Percentiles rank a stretch among this genome's conserved stretches.
These are phyloP conservation scores for Cylindricascospora bacillispora DNA, from an alignment of 1,139 yeast species.

Conservation along the genomic window DNA sequence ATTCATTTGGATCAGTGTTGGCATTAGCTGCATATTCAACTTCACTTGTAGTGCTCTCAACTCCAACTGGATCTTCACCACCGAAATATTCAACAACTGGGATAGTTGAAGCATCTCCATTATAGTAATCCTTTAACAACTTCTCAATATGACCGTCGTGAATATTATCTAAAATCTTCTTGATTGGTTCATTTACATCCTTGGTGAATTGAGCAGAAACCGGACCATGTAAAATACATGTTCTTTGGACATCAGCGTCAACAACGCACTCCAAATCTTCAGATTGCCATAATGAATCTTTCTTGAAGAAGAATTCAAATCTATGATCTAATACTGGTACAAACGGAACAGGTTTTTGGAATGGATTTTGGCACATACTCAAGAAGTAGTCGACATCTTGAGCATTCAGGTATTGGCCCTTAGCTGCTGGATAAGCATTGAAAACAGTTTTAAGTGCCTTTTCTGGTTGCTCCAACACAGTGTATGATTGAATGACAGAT, in stretches of 20 bases:
- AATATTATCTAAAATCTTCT: slow-evolving; percentile 74
- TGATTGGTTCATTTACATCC: slow-evolving; percentile 82
- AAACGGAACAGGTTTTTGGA: slow-evolving; percentile 95
- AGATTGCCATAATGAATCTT: slow-evolving; percentile 98
- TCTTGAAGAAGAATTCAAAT: slow-evolving; percentile 93
- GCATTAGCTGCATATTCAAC: slow-evolving; percentile 31
- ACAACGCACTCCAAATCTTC: slow-evolving; percentile 95
- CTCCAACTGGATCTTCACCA: slow-evolving; percentile 40
- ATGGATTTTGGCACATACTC: slow-evolving; percentile 68
- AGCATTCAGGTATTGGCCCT: slow-evolving; percentile 75
- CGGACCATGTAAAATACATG: slow-evolving; percentile 97
- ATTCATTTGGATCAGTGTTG: slow-evolving; percentile 40
- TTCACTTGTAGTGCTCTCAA: slow-evolving; percentile 21
- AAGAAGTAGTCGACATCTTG: slow-evolving; percentile 93
- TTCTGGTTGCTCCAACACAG: slow-evolving; percentile 58
- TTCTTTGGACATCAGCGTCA: slow-evolving; percentile 92
- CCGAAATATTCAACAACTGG: slow-evolving; percentile 89
- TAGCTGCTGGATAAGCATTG: slow-evolving; percentile 58
- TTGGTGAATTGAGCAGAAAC: slow-evolving; percentile 92
- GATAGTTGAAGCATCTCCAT: slow-evolving; percentile 53
- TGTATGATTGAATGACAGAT: slow-evolving; percentile 64
- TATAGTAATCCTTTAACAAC: slow-evolving; percentile 57
- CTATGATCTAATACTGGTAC: slow-evolving; percentile 90
- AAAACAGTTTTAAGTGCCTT: slow-evolving; percentile 48
- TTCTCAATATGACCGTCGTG: slow-evolving; percentile 80